Percentiles rank a stretch among this genome's conserved stretches.
Conservation (phyloP, 179 eudicot genomes). For the Pouteria campechiana region DNA sequence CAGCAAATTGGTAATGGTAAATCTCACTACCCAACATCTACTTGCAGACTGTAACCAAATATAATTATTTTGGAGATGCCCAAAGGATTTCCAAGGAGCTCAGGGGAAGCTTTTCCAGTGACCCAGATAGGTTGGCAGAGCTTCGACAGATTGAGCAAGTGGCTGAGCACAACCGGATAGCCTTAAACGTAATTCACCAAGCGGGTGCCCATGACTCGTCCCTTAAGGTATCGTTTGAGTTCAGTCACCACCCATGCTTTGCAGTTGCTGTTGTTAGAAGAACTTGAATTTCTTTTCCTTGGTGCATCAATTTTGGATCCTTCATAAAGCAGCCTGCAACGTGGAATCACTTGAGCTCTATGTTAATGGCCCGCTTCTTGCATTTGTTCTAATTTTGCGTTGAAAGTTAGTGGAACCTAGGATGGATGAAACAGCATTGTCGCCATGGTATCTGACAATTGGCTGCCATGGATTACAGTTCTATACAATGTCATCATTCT, state of each 20-base stretch:
- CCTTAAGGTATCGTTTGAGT: slow-evolving; percentile 70
- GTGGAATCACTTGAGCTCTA: no score
- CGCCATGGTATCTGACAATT: no score
- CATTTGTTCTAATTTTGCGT: no score
- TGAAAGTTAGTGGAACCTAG: no score
- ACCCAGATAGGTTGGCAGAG: slow-evolving; percentile 58
- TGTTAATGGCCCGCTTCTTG: no score
- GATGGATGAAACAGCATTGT: no score
- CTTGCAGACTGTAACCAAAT: slow-evolving; percentile 40
- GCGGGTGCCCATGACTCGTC: slow-evolving; percentile 58
- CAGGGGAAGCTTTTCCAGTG: slow-evolving; percentile 41
- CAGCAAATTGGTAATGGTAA: no score
- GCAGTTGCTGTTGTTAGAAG: slow-evolving; percentile 84
- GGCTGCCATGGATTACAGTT: no score
- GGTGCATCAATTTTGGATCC: slow-evolving; percentile 20
- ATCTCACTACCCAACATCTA: not conserved
- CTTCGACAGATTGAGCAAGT: slow-evolving; percentile 76
- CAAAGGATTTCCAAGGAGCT: slow-evolving; percentile 78
- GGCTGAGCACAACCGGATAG: slow-evolving; percentile 84
- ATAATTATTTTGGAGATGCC: slow-evolving; percentile 81
- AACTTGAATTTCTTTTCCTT: slow-evolving; percentile 21
- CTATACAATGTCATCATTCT: no score
- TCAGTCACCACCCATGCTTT: slow-evolving; percentile 75
- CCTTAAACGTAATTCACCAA: slow-evolving; percentile 59
- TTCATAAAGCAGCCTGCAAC: no score